A percentile compares a stretch with the other conserved stretches of the same genome.
These are phyloP conservation scores for Clitopilus hobsonii DNA, from an alignment of 768 basidiomycete species.

Conservation along the genomic window DNA sequence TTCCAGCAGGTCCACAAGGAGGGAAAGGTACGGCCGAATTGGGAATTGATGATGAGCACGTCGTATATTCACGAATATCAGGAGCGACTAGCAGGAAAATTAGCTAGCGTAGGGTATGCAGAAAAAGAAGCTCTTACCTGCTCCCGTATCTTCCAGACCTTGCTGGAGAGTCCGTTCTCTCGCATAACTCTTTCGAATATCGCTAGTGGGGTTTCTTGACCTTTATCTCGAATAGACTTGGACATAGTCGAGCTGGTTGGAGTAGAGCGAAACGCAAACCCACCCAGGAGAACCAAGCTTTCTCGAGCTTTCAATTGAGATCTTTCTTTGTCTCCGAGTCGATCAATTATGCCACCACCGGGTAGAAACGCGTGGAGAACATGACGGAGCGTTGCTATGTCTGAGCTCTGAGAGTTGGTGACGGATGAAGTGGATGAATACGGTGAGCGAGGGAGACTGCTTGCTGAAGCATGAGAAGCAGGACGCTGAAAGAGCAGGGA, in stretches of 20 bases:
- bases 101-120: constrained; percentile 1
- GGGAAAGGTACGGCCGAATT: constrained; percentile 72
- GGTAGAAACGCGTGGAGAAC: constrained; percentile 67
- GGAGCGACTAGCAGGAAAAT: constrained; percentile 40
- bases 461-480: constrained; percentile 19
- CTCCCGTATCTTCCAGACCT: constrained; percentile 83
- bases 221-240: constrained; percentile 50
- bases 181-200: constrained; percentile 69
- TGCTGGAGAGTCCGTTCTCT: constrained; percentile 72
- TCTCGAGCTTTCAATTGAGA: constrained; percentile 73
- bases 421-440: constrained; percentile 50
- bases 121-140: constrained; percentile 49
- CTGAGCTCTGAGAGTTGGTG: constrained; percentile 38
- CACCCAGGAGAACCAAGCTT: constrained; percentile 69
- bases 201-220: constrained; percentile 61
- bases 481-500: constrained; percentile 52
- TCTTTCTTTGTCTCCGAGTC: constrained; percentile 78
- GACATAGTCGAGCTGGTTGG: constrained; percentile 37
- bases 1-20: constrained; percentile 81
- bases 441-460: constrained; percentile 36
- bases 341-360: constrained; percentile 73
- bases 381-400: constrained; percentile 60
- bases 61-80: constrained; percentile 70
- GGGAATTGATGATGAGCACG: constrained; percentile 70
- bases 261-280: constrained; percentile 61